phyloP scores from a whole-genome alignment of 768 basidiomycete genomes.

The Astraeus odoratus region DNA sequence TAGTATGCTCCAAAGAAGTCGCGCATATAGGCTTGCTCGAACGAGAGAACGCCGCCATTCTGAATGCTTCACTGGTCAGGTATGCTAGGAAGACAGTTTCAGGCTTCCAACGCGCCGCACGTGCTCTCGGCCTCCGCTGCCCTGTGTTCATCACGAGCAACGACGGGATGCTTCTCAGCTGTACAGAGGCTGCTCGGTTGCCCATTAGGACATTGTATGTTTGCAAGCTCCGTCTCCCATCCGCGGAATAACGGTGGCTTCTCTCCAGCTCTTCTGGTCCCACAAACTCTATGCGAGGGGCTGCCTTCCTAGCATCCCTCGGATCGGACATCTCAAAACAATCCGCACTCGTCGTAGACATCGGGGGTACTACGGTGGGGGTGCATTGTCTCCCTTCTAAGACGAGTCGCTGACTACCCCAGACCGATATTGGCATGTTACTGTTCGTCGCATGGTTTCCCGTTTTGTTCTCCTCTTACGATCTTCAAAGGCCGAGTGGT shows the following conservation, averaged over 20 bases:
- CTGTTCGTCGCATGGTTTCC: slow-evolving; percentile 23
- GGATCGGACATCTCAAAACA: slow-evolving; percentile 27
- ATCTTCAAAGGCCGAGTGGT: slow-evolving; percentile 36
- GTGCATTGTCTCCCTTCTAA: slow-evolving; percentile 4
- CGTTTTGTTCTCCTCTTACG: slow-evolving; percentile 7
- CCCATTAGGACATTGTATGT: slow-evolving; percentile 52
- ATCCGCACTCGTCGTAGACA: slow-evolving; percentile 49
- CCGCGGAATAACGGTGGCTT: slow-evolving; percentile 8
- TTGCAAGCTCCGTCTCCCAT: slow-evolving; percentile 16
- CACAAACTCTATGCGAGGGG: slow-evolving; percentile 68
- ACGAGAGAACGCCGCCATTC: slow-evolving; percentile 61
- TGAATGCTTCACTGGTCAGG: slow-evolving; percentile 56
- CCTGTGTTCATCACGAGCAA: slow-evolving; percentile 55
- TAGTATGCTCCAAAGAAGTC: slow-evolving; percentile 51
- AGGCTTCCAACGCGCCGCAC: slow-evolving; percentile 47
- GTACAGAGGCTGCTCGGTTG: slow-evolving; percentile 42
- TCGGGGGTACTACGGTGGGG: slow-evolving; percentile 53
- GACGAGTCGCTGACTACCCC: slow-evolving; percentile 1
- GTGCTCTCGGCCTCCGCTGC: slow-evolving; percentile 39
- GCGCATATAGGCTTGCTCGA: slow-evolving; percentile 54
- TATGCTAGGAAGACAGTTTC: slow-evolving; percentile 52
- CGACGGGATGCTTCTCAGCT: slow-evolving; percentile 48
- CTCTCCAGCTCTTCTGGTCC: slow-evolving; percentile 39
- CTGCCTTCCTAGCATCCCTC: slow-evolving; percentile 48
- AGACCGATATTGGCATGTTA: slow-evolving; percentile 56